These are phyloP conservation scores for Penicillium polonicum DNA, from an alignment of 2,329 filamentous ascomycete species.

Conservation along the genomic window DNA sequence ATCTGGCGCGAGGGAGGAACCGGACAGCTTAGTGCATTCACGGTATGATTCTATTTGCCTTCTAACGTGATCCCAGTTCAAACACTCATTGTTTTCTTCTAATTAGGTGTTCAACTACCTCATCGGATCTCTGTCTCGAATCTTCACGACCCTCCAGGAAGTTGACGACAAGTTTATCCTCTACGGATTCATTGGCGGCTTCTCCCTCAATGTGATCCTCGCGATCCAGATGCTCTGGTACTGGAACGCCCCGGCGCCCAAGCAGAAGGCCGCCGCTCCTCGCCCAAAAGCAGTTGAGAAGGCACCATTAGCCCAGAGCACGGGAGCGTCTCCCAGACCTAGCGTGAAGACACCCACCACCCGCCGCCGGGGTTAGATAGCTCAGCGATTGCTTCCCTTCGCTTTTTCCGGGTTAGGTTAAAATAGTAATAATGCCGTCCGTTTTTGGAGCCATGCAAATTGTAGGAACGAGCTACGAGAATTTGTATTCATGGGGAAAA, in stretches of 20 bases:
- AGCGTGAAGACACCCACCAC: constrained; percentile 54
- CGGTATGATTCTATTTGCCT: constrained; percentile 59
- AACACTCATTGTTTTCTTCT: constrained; percentile 6
- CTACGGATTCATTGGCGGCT: constrained; percentile 90
- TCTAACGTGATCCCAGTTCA: background rate
- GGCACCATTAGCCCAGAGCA: constrained; percentile 37
- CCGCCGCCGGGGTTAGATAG: constrained; percentile 53
- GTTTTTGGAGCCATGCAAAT: constrained; percentile 9
- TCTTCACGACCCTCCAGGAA: constrained; percentile 97
- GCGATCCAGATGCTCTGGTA: constrained; percentile 93
- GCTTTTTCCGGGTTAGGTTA: constrained; percentile 12
- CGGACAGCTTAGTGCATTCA: constrained; percentile 93
- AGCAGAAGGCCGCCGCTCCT: constrained; percentile 35
- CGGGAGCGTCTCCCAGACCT: constrained; percentile 44
- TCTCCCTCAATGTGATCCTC: constrained; percentile 82
- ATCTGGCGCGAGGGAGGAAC: constrained; percentile 84
- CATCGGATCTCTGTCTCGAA: constrained; percentile 83
- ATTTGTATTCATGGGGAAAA: background rate
- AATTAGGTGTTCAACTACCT: constrained; percentile 95
- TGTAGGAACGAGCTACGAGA: background rate
- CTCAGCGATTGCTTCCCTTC: background rate
- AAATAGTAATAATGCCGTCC: constrained; percentile 16
- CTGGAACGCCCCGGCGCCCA: constrained; percentile 68
- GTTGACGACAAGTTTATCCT: constrained; percentile 95
- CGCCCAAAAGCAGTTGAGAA: constrained; percentile 30